These are phyloP conservation scores for Edaphochlamys debaryana DNA, from an alignment of 139 green algal genomes.

Conservation along the genomic window DNA sequence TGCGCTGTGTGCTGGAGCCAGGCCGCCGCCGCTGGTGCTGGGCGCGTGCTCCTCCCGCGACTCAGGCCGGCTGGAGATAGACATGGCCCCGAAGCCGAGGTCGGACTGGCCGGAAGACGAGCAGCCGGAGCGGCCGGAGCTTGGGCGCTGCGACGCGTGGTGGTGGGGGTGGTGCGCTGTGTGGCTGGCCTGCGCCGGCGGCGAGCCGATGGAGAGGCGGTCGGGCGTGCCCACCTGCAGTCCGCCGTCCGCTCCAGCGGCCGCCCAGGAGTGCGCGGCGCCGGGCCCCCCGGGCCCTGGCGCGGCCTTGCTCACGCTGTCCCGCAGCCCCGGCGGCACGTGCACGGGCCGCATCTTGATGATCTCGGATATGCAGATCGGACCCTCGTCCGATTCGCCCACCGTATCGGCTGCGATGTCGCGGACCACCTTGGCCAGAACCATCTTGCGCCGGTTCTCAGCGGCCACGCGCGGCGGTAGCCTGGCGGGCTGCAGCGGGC, in stretches of 20 bases:
- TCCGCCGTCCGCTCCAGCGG: too few species aligned
- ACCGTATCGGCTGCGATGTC: constrained; percentile 23
- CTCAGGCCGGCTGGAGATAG: not conserved
- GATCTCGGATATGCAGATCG: constrained; percentile 17
- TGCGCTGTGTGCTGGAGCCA: not conserved
- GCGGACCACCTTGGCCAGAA: constrained; percentile 33
- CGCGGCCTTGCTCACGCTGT: too few species aligned
- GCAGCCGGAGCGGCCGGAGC: not conserved
- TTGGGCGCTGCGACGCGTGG: too few species aligned
- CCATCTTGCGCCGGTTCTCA: constrained; percentile 26
- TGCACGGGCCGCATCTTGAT: constrained; percentile 14
- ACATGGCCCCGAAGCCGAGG: not conserved
- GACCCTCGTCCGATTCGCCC: not conserved
- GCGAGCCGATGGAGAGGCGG: not conserved
- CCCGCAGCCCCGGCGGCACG: not conserved
- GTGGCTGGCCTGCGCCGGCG: not conserved
- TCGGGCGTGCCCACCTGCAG: too few species aligned
- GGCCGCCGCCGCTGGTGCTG: too few species aligned
- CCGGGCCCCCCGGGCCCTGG: too few species aligned
- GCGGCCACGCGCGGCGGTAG: not conserved
- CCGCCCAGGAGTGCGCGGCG: too few species aligned
- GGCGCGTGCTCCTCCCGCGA: constrained; percentile 18
- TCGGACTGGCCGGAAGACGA: constrained; percentile 25
- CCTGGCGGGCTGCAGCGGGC: constrained; percentile 2
- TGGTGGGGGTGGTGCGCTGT: too few species aligned